Conservation (phyloP, 441 rosid genomes). For the Lepidium campestre region DNA sequence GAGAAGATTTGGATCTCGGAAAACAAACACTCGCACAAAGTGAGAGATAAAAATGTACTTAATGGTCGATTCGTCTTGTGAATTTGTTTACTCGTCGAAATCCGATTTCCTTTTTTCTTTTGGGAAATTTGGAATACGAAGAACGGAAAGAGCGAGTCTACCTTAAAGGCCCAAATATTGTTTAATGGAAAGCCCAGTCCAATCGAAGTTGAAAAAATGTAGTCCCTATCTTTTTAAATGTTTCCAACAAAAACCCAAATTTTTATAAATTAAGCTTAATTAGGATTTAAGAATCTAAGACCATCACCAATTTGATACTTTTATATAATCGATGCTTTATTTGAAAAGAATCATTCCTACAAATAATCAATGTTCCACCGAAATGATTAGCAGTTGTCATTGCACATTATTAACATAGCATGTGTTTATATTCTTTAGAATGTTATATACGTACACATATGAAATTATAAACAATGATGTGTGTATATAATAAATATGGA, state of each 20-base stretch:
- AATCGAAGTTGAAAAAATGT: background rate
- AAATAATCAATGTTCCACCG: conserved; percentile 22
- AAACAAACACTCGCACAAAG: background rate
- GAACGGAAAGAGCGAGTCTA: background rate
- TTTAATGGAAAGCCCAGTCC: conserved; percentile 6
- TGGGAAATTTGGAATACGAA: background rate
- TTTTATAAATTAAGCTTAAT: background rate
- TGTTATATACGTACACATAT: conserved; percentile 8
- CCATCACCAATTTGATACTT: too few species aligned
- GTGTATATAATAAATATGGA: background rate
- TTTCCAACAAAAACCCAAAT: background rate
- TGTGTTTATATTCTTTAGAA: conserved; percentile 26
- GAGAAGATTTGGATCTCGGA: conserved; percentile 23
- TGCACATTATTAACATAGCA: conserved; percentile 20
- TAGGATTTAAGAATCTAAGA: background rate
- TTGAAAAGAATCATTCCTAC: conserved; percentile 7
- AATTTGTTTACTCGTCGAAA: background rate
- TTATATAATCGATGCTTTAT: background rate
- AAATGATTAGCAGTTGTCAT: conserved; percentile 17
- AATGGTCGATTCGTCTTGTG: background rate
- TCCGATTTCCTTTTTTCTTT: background rate
- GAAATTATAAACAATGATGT: conserved; percentile 1
- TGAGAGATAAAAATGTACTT: background rate
- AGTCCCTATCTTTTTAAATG: background rate
- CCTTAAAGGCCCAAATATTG: background rate